phyloP scores from a whole-genome alignment of 73 alveolate genomes.

The Paramecium caudatum region DNA sequence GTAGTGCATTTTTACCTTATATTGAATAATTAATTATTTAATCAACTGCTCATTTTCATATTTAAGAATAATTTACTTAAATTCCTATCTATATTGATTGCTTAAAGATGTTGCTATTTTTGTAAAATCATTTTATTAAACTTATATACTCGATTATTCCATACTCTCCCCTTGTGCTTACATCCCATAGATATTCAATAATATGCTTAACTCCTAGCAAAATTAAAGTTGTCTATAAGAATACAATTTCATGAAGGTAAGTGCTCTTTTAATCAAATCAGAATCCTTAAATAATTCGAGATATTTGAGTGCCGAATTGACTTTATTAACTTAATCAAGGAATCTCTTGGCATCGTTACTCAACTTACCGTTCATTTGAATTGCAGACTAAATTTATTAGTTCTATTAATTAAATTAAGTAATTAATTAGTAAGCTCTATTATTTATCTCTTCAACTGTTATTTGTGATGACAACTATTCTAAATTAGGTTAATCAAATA shows the following conservation, averaged over 20 bases:
- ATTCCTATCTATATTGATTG: conserved; percentile 15
- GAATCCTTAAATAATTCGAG: conserved; percentile 43
- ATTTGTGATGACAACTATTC: background rate
- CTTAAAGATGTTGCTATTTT: background rate
- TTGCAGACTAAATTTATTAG: background rate
- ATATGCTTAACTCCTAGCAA: conserved; percentile 4
- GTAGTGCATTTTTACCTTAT: conserved; percentile 24
- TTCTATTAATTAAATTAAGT: conserved; percentile 9
- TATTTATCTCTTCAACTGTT: background rate
- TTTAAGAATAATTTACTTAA: background rate
- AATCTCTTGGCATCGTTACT: conserved; percentile 9
- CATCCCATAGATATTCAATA: background rate
- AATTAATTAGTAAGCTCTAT: background rate
- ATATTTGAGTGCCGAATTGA: background rate
- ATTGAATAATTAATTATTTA: conserved; percentile 1
- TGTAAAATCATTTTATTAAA: conserved; percentile 16
- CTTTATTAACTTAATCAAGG: background rate
- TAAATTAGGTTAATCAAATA: background rate
- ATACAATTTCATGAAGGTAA: background rate
- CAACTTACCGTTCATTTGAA: background rate
- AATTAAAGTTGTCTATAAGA: conserved; percentile 37
- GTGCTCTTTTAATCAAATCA: background rate
- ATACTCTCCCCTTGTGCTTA: background rate
- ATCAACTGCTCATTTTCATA: conserved; percentile 9
- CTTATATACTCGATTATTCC: background rate